Conservation (phyloP, 768 basidiomycete species). For the Leccinellum albellum region DNA sequence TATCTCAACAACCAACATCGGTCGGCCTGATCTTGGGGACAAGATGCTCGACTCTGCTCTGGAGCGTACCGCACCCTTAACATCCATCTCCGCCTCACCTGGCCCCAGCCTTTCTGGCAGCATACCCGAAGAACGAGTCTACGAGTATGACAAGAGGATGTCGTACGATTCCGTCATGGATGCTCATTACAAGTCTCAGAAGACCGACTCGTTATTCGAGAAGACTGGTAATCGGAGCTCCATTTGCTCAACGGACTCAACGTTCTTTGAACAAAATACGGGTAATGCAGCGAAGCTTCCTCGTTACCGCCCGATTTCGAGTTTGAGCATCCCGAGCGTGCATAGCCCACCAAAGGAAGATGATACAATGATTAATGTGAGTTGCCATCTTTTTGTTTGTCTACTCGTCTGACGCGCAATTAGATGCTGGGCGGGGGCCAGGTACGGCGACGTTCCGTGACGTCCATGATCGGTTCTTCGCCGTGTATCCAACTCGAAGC, state of each 20-base stretch:
- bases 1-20: conserved; percentile 52
- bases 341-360: conserved; percentile 61
- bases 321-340: conserved; percentile 47
- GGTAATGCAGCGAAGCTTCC: conserved; percentile 38
- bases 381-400: conserved; percentile 18
- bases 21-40: conserved; percentile 74
- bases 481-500: conserved; percentile 53
- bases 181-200: conserved; percentile 38
- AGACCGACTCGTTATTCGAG: conserved; percentile 57
- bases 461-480: conserved; percentile 63
- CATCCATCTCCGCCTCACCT: conserved; percentile 66
- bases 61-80: conserved; percentile 52
- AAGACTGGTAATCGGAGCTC: conserved; percentile 53
- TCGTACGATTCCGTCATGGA: conserved; percentile 71
- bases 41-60: conserved; percentile 76
- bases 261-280: conserved; percentile 51
- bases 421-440: conserved; percentile 82
- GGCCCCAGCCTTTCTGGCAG: conserved; percentile 37
- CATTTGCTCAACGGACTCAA: conserved; percentile 49
- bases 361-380: conserved; percentile 78
- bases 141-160: conserved; percentile 31
- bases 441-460: conserved; percentile 64
- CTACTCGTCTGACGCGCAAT: neutral
- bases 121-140: conserved; percentile 8
- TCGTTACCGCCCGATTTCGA: conserved; percentile 63